These are phyloP conservation scores for Rhodotorula kratochvilovae DNA, from an alignment of 768 basidiomycete genomes.

Conservation along the genomic window DNA sequence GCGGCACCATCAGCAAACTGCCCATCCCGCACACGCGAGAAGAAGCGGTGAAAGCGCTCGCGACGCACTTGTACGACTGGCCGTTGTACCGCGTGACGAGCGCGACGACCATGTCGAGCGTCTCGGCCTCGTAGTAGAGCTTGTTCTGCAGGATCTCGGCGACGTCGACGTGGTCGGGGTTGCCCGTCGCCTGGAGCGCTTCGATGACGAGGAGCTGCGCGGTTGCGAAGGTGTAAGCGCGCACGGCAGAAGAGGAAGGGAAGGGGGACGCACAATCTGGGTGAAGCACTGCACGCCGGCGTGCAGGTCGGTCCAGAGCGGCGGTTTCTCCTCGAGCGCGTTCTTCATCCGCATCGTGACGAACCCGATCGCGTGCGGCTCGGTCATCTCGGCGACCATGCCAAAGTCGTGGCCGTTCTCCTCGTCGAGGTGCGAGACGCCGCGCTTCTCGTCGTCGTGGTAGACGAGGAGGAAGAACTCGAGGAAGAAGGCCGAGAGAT, in stretches of 20 bases:
- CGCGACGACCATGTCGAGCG: constrained; percentile 79
- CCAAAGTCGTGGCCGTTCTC: constrained; percentile 44
- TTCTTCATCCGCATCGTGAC: constrained; percentile 81
- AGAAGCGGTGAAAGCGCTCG: not conserved
- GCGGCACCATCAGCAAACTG: constrained; percentile 42
- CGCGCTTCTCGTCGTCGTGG: constrained; percentile 52
- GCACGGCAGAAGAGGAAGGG: not conserved
- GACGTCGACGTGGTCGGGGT: constrained; percentile 62
- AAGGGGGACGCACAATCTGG: constrained; percentile 57
- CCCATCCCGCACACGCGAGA: not conserved
- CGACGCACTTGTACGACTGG: constrained; percentile 54
- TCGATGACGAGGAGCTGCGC: constrained; percentile 73
- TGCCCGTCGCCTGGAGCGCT: constrained; percentile 60
- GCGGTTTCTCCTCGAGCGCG: constrained; percentile 91
- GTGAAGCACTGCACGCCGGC: constrained; percentile 91
- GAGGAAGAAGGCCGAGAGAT: constrained; percentile 83
- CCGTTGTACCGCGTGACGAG: constrained; percentile 72
- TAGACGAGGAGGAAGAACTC: constrained; percentile 69
- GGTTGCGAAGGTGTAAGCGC: not conserved
- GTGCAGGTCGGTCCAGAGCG: constrained; percentile 88
- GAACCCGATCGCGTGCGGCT: constrained; percentile 83
- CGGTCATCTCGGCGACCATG: constrained; percentile 74
- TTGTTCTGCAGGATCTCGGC: constrained; percentile 79
- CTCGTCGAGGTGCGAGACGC: constrained; percentile 36
- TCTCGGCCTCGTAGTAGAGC: constrained; percentile 90